Conservation (phyloP, 345 rosid species). For the Eutrema yunnanense region DNA sequence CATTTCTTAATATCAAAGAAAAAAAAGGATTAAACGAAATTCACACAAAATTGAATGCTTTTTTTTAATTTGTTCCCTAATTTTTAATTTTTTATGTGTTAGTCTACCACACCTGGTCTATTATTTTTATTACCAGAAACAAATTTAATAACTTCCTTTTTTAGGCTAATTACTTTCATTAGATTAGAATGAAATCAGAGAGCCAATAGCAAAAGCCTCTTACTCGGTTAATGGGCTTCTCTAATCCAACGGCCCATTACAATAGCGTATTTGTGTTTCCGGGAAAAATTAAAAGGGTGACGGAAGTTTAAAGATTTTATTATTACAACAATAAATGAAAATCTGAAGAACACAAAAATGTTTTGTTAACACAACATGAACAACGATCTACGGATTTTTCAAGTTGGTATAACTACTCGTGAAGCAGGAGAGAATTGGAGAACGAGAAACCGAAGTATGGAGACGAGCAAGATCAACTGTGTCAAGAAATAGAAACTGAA, state of each 20-base stretch:
- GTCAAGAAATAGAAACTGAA: conserved; percentile 40
- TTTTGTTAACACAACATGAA: conserved; percentile 14
- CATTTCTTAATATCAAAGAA: background rate
- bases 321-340: conserved; percentile 6
- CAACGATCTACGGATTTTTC: background rate
- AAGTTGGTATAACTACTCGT: conserved; percentile 52
- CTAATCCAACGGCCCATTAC: background rate
- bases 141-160: background rate
- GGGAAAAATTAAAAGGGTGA: no score
- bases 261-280: no score
- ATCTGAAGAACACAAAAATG: background rate
- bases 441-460: conserved; percentile 42
- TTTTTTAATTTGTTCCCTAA: no score
- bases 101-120: background rate
- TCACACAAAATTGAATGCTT: background rate
- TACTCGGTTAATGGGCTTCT: background rate
- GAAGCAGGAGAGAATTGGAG: conserved; percentile 38
- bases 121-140: background rate
- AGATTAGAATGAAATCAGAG: background rate
- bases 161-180: background rate
- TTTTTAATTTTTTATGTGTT: background rate
- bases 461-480: conserved; percentile 51
- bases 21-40: background rate
- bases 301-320: background rate
- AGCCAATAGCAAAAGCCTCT: background rate